Evolutionary conservation across 805 yeast species (phyloP).

Genomic region (Vanderwaltozyma polyspora): DNA sequence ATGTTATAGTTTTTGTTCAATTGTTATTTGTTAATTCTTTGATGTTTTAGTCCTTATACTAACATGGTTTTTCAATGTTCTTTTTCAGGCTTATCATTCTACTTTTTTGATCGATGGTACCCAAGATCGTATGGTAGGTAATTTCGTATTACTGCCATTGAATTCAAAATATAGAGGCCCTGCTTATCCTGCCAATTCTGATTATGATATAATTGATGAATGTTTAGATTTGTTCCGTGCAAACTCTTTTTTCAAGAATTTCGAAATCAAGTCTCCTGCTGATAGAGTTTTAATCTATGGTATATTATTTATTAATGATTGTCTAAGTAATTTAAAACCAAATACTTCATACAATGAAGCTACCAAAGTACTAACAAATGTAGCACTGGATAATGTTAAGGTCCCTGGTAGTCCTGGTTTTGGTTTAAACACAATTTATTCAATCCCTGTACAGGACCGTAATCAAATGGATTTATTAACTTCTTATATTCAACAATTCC

Average conservation of each 20-base stretch:
- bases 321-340: constrained; percentile 52
- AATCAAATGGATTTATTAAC: constrained; percentile 71
- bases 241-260: constrained; percentile 91
- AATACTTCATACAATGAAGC: constrained; percentile 48
- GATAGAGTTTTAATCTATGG: constrained; percentile 92
- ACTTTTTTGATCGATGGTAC: constrained; percentile 58
- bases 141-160: constrained; percentile 75
- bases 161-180: constrained; percentile 85
- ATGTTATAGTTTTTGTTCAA: no score
- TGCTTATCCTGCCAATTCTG: constrained; percentile 62
- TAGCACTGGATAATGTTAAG: constrained; percentile 77
- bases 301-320: constrained; percentile 76
- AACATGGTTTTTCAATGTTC: no score
- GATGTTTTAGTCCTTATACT: no score
- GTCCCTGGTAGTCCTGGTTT: constrained; percentile 94
- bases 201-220: constrained; percentile 89
- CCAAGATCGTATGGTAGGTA: constrained; percentile 57
- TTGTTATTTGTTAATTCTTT: no score
- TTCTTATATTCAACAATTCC: constrained; percentile 76
- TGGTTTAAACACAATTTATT: constrained; percentile 72
- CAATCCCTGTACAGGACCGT: constrained; percentile 58
- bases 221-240: constrained; percentile 85
- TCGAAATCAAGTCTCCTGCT: constrained; percentile 91
- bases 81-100: constrained; percentile 76
- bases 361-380: constrained; percentile 57